Evolutionary conservation across 75 land plant genomes (phyloP).

Genomic region (Picea sitchensis): DNA sequence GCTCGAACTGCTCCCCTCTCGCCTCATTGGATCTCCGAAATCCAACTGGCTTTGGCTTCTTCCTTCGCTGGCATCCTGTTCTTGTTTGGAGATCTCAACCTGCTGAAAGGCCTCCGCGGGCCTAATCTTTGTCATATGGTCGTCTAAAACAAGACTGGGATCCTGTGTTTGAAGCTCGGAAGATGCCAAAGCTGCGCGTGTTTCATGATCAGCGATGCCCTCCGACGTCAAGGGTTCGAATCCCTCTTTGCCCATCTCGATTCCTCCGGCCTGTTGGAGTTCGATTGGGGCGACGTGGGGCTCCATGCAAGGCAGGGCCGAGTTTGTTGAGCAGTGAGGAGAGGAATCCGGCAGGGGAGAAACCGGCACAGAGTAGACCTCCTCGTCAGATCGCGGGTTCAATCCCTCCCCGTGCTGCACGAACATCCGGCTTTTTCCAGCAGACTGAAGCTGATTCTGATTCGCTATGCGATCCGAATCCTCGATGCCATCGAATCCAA

Average conservation of each 20-base stretch:
- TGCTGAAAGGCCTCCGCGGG: background rate
- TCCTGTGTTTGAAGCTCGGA: slow-evolving; percentile 7
- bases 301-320: background rate
- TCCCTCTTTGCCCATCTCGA: background rate
- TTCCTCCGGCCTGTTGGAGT: background rate
- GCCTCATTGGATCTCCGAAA: background rate
- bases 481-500: slow-evolving; percentile 40
- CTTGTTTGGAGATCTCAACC: background rate
- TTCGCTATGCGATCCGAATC: slow-evolving; percentile 1
- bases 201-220: background rate
- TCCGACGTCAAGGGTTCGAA: background rate
- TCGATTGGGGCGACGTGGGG: background rate
- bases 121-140: background rate
- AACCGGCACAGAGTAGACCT: background rate
- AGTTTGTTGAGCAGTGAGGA: background rate
- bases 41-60: background rate
- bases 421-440: background rate
- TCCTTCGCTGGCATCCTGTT: background rate
- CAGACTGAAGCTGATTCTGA: background rate
- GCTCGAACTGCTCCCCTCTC: background rate
- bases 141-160: background rate
- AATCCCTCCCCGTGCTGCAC: background rate
- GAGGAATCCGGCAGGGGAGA: slow-evolving; percentile 4
- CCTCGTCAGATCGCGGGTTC: background rate
- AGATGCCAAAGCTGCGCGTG: background rate